phyloP scores from a whole-genome alignment of 2,329 filamentous ascomycete species.

The Aplosporella prunicola region DNA sequence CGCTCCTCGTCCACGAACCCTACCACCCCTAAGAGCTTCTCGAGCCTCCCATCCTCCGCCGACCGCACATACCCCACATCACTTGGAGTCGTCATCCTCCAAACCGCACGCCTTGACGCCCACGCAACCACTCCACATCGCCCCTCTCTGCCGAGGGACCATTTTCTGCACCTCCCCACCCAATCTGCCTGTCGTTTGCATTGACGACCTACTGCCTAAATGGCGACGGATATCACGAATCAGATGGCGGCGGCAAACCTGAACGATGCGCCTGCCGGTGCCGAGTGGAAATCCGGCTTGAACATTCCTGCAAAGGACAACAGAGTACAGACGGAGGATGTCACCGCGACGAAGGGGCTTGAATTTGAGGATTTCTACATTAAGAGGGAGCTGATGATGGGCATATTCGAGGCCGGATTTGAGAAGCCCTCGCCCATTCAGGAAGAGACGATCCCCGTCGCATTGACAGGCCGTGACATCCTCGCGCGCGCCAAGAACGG shows the following conservation, averaged over 20 bases:
- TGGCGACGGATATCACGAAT: slow-evolving; percentile 44
- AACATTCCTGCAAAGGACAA: slow-evolving; percentile 65
- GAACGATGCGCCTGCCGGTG: slow-evolving; percentile 39
- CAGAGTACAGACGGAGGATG: slow-evolving; percentile 87
- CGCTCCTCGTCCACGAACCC: too few relatives aligned
- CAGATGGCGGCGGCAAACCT: slow-evolving; percentile 48
- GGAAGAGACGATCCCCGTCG: slow-evolving; percentile 97
- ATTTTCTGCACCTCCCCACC: not conserved
- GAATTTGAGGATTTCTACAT: slow-evolving; percentile 97
- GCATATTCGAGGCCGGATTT: slow-evolving; percentile 97
- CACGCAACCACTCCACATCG: slow-evolving; percentile 6
- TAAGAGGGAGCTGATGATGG: slow-evolving; percentile 93
- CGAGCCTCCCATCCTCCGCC: too few relatives aligned
- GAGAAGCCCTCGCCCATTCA: slow-evolving; percentile 98
- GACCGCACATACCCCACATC: not conserved
- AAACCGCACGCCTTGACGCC: slow-evolving; percentile 3
- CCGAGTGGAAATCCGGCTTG: slow-evolving; percentile 66
- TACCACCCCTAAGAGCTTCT: too few relatives aligned
- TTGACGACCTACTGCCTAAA: slow-evolving; percentile 16
- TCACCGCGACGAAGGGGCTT: slow-evolving; percentile 92
- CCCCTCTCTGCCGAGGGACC: too few relatives aligned
- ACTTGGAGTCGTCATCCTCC: slow-evolving; percentile 2
- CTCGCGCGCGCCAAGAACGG: slow-evolving; percentile 96
- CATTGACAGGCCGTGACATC: slow-evolving; percentile 88
- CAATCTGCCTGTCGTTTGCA: too few relatives aligned